A percentile compares a stretch with the other conserved stretches of the same genome.
Evolutionary conservation across 2,329 filamentous ascomycete species (phyloP).

Genomic region (Teratosphaeriaceae sp.): DNA sequence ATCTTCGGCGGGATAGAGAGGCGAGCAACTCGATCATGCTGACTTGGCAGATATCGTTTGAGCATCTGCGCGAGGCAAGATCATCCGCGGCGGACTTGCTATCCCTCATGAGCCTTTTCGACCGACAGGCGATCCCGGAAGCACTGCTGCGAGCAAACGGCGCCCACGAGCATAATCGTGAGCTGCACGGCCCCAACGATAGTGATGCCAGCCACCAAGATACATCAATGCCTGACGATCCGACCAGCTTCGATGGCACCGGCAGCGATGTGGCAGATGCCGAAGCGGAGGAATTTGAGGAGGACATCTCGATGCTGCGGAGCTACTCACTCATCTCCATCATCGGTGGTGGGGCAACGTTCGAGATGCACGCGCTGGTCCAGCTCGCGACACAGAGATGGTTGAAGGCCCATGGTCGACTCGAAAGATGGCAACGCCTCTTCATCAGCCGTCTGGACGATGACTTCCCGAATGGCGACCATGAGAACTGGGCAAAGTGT

Average conservation of each 20-base stretch:
- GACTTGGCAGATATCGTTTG: constrained; percentile 18
- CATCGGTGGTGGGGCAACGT: neutral
- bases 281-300: constrained; percentile 6
- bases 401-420: constrained; percentile 22
- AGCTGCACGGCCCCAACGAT: neutral
- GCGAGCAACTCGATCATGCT: constrained; percentile 13
- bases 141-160: constrained; percentile 19
- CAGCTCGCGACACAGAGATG: constrained; percentile 33
- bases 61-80: constrained; percentile 10
- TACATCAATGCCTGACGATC: too few species aligned
- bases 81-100: constrained; percentile 35
- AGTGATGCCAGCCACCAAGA: too few species aligned
- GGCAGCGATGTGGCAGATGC: neutral
- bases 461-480: constrained; percentile 3
- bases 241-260: neutral
- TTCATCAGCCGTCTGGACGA: constrained; percentile 1
- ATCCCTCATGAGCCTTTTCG: constrained; percentile 42
- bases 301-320: constrained; percentile 9
- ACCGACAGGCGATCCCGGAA: constrained; percentile 37
- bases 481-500: constrained; percentile 16
- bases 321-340: constrained; percentile 9
- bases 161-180: too few species aligned
- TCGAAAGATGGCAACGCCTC: constrained; percentile 25
- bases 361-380: constrained; percentile 27
- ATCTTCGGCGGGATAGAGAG: constrained; percentile 11